Percentiles rank a stretch among this genome's conserved stretches.
These are phyloP conservation scores for Gamarada debralockiae DNA, from an alignment of 495 filamentous ascomycete genomes.

Conservation along the genomic window DNA sequence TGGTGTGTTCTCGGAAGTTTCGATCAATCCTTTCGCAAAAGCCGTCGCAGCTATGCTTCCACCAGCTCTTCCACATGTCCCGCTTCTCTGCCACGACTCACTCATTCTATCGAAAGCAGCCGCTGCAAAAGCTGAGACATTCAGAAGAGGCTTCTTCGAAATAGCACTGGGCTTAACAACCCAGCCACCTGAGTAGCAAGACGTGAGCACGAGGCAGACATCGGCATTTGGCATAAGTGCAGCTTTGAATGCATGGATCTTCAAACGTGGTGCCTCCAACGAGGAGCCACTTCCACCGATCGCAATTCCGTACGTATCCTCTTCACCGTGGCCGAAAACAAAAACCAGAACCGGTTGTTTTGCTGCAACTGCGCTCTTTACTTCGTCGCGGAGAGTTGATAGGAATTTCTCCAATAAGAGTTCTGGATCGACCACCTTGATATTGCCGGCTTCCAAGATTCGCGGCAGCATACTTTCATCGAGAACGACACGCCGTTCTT, in stretches of 20 bases:
- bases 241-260: slow-evolving; percentile 9
- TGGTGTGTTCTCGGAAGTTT: no score
- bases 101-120: slow-evolving; percentile 19
- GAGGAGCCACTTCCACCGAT: slow-evolving; percentile 8
- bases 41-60: slow-evolving; percentile 24
- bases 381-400: slow-evolving; percentile 18
- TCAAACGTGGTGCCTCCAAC: slow-evolving; percentile 1
- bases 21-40: slow-evolving; percentile 14
- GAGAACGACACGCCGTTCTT: slow-evolving; percentile 26
- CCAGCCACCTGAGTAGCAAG: slow-evolving; percentile 29
- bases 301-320: slow-evolving; percentile 16
- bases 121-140: slow-evolving; percentile 22
- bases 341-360: slow-evolving; percentile 22
- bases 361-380: slow-evolving; percentile 18
- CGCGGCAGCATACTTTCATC: slow-evolving; percentile 20
- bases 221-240: slow-evolving; percentile 11
- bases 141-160: slow-evolving; percentile 17
- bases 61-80: slow-evolving; percentile 22
- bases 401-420: slow-evolving; percentile 21
- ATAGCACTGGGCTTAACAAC: slow-evolving; percentile 13
- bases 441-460: slow-evolving; percentile 1
- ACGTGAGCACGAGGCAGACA: slow-evolving; percentile 25
- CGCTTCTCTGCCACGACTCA: slow-evolving; percentile 21
- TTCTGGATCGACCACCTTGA: slow-evolving; percentile 15
- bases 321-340: slow-evolving; percentile 27